Base-by-base conservation (phyloP, 2,329 filamentous ascomycete genomes). In the Fusarium foetens region DNA sequence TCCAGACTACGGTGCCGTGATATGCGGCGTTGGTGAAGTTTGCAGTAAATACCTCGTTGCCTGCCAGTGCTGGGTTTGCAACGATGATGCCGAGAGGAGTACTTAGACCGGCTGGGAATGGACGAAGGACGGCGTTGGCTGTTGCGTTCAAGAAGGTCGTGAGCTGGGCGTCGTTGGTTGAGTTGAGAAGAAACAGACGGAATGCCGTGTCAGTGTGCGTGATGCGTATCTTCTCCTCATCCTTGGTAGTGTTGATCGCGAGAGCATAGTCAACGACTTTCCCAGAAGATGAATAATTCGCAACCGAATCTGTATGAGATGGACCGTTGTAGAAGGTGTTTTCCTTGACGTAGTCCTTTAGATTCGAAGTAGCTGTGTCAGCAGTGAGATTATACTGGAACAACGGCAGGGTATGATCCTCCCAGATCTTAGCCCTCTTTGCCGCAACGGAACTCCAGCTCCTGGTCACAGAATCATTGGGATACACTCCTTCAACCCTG, bases 151-250 rank as follows among this genome's bases (percentile, higher is more conserved):
- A 75, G 74, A 90, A 90, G 0, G 81, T 68, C 0, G 86, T 89
- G 2, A 91, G 83, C 70, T 91, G 88, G 0, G 79, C 72, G 52
- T 90, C 82, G 51, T 90, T 84, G 3, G 88, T 90, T 0, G 86
- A 84, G 73, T 91, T 90, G 39, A 91, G 82, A 3, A 92, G 80
- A 77, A 91, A 91, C 62, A 87, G 86, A 3, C 89, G 87, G 81
- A 91, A 92, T 57, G 86, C 89, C 66, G 89, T 87, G 68, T 92
- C 90, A 0, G 88, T 90, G 76, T 92, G 89, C 83, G 91, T 88
- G 23, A 91, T 84, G 33, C 83, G 81, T 2, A 91, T 87, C 21
- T 86, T 77, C 4, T 83, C 76, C 33, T 86, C 82, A 27, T 85
- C 80, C 51, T 85, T 79, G 63, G 85, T 83, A 5, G 86, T 88